These are phyloP conservation scores for Cyclotella cryptica DNA, from an alignment of 108 stramenopile species.

Conservation along the genomic window DNA sequence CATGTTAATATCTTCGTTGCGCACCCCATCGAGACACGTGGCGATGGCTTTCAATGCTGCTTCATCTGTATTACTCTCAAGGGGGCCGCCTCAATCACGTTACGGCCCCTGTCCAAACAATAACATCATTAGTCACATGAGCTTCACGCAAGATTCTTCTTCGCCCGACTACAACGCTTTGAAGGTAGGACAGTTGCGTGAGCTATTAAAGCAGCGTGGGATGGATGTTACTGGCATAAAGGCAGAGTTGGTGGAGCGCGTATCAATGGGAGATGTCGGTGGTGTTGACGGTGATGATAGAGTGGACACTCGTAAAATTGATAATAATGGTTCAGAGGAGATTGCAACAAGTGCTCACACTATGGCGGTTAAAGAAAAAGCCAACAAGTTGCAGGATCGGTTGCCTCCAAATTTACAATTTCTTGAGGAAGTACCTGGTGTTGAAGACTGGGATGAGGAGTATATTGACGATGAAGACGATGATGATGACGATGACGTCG, in stretches of 20 bases:
- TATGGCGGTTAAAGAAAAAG: no score
- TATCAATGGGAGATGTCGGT: not conserved
- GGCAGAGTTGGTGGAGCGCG: conserved; percentile 18
- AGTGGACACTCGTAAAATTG: not conserved
- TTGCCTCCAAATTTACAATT: conserved; percentile 31
- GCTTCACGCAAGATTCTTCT: not conserved
- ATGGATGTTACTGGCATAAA: conserved; percentile 54
- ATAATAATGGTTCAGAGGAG: no score
- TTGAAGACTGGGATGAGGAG: conserved; percentile 24
- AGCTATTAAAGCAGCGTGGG: conserved; percentile 37
- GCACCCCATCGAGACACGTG: not conserved
- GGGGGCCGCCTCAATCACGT: no score
- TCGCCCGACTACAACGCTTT: conserved; percentile 21
- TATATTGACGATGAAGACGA: conserved; percentile 29
- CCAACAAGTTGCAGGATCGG: no score
- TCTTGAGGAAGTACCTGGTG: conserved; percentile 17
- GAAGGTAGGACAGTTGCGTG: conserved; percentile 54
- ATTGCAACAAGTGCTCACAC: no score
- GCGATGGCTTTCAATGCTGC: not conserved
- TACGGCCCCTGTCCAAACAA: not conserved
- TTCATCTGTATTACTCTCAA: not conserved
- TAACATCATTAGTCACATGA: conserved; percentile 17
- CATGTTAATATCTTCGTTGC: not conserved
- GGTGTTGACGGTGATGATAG: not conserved
- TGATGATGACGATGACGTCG: conserved; percentile 8